phyloP scores from a whole-genome alignment of 108 stramenopile genomes.

The Stephanodiscus minutulus region DNA sequence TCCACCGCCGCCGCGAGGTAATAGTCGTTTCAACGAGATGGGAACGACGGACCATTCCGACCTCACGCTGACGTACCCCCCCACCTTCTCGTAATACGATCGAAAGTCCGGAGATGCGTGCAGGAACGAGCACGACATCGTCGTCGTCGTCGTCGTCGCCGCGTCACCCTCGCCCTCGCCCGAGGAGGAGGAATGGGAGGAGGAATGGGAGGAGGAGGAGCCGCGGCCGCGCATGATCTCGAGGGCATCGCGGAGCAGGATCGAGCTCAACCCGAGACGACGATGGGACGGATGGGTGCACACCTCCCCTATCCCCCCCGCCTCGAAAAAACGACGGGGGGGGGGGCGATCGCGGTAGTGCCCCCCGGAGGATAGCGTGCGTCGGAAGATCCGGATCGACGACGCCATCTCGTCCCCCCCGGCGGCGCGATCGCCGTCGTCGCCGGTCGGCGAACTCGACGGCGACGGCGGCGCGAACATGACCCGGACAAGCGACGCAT shows the following conservation, averaged over 20 bases:
- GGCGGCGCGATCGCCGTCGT: slow-evolving; percentile 60
- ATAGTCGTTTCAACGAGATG: neutral
- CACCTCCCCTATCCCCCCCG: slow-evolving; percentile 83
- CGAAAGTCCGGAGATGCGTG: slow-evolving; percentile 73
- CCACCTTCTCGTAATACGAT: slow-evolving; percentile 62
- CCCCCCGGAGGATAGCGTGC: slow-evolving; percentile 44
- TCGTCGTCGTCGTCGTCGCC: too few species aligned
- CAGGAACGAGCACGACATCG: slow-evolving; percentile 58
- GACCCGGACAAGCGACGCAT: slow-evolving; percentile 55
- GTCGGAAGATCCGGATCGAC: slow-evolving; percentile 67
- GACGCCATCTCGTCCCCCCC: slow-evolving; percentile 68
- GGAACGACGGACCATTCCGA: slow-evolving; percentile 59
- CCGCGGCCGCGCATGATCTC: slow-evolving; percentile 67
- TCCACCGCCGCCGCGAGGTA: neutral
- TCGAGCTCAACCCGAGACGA: slow-evolving; percentile 59
- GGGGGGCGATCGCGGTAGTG: too few species aligned
- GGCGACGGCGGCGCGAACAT: slow-evolving; percentile 9
- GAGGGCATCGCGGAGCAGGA: slow-evolving; percentile 61
- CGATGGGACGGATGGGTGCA: slow-evolving; percentile 64
- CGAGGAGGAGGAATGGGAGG: neutral
- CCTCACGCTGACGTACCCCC: slow-evolving; percentile 47
- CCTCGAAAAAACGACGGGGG: too few species aligned
- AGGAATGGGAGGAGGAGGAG: neutral
- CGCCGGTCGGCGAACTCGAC: neutral
- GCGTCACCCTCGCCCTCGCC: neutral